Percentiles rank a stretch among this genome's conserved stretches.
Conservation (phyloP, 2,329 filamentous ascomycete species). For the Ophiostoma montium region DNA sequence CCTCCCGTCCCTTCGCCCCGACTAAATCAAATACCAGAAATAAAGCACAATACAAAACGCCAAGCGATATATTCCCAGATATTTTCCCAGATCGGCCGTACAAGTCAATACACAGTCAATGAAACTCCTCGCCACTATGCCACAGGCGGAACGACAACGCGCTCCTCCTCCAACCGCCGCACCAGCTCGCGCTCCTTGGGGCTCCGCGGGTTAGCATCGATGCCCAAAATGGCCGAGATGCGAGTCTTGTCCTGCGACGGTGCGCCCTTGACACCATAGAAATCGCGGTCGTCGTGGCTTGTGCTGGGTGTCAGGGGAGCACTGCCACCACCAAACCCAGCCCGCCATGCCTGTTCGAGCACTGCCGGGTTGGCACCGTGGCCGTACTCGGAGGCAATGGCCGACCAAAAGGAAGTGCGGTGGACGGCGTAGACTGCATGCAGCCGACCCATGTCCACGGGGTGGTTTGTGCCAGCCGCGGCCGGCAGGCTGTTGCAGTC, state of each 20-base stretch:
- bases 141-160: constrained; percentile 7
- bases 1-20: no score
- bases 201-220: constrained; percentile 42
- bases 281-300: constrained; percentile 26
- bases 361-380: constrained; percentile 43
- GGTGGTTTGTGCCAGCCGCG: constrained; percentile 23
- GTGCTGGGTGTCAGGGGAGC: constrained; percentile 10
- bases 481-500: constrained; percentile 39
- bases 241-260: constrained; percentile 35
- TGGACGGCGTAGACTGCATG: constrained; percentile 56
- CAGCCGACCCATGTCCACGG: constrained; percentile 52
- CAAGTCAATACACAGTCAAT: neutral
- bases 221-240: constrained; percentile 48
- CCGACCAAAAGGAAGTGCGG: constrained; percentile 57
- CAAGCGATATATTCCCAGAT: neutral
- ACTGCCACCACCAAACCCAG: constrained; percentile 14
- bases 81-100: neutral
- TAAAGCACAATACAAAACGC: no score
- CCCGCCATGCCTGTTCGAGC: constrained; percentile 57
- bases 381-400: constrained; percentile 60
- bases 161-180: constrained; percentile 30
- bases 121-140: neutral
- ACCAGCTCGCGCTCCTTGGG: constrained; percentile 44
- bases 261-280: constrained; percentile 21
- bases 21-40: no score